phyloP scores from a whole-genome alignment of 1,284 basidiomycete species.

The Rhodotorula sp. region DNA sequence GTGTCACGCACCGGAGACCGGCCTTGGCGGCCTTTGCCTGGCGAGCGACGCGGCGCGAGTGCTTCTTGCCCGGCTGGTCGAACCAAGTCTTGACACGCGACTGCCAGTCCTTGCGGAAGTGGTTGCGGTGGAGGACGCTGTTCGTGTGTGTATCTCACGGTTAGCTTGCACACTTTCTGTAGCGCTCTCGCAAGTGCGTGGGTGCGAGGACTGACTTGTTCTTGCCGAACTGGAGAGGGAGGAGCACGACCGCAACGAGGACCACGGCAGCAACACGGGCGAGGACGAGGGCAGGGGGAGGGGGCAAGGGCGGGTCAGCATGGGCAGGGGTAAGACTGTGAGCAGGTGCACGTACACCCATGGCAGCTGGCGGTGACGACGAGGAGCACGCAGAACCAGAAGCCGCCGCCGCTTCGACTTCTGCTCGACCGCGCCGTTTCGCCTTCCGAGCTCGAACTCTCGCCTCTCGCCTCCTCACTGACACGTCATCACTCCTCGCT shows the following conservation, averaged over 20 bases:
- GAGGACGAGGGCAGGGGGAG: no score
- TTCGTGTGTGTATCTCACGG: neutral
- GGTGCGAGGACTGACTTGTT: conserved; percentile 17
- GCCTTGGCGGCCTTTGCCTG: conserved; percentile 86
- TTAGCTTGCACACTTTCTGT: neutral
- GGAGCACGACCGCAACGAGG: neutral
- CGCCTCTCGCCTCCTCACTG: neutral
- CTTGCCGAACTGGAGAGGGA: conserved; percentile 19
- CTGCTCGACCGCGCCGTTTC: neutral
- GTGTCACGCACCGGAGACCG: conserved; percentile 63
- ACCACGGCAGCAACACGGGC: neutral
- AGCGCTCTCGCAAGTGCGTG: no score
- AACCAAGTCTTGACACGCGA: conserved; percentile 86
- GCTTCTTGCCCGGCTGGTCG: conserved; percentile 98
- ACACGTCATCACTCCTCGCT: neutral
- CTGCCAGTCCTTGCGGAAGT: conserved; percentile 97
- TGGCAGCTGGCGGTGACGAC: conserved; percentile 5
- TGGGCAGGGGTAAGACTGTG: neutral
- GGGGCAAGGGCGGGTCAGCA: neutral
- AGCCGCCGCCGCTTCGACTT: neutral
- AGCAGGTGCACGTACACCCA: conserved; percentile 4
- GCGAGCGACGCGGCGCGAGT: conserved; percentile 89
- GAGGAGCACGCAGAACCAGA: neutral
- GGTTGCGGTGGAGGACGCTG: conserved; percentile 81
- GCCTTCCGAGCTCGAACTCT: neutral